These are phyloP conservation scores for Cutaneotrichosporon curvatum DNA, from an alignment of 1,284 basidiomycete species.

Conservation along the genomic window DNA sequence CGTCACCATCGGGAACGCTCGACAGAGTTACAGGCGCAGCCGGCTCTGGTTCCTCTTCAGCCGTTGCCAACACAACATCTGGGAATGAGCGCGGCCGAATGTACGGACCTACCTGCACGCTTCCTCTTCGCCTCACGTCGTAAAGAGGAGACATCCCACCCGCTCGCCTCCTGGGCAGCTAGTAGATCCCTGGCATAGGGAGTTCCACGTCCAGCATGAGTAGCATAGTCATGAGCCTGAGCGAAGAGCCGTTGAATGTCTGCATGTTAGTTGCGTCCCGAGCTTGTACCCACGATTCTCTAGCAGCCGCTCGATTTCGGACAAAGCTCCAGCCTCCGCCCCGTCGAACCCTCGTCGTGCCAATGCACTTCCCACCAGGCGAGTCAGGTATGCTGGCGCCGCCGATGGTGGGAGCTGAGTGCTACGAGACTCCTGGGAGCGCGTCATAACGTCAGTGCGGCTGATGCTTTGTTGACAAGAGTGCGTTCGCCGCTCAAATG, in stretches of 20 bases:
- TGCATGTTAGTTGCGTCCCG: conserved; percentile 8
- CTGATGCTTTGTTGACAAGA: neutral
- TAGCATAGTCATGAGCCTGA: conserved; percentile 26
- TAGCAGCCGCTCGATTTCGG: conserved; percentile 37
- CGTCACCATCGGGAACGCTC: conserved; percentile 5
- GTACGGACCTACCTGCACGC: conserved; percentile 19
- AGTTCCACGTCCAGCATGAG: conserved; percentile 19
- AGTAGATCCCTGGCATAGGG: conserved; percentile 28
- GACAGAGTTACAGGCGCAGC: conserved; percentile 5
- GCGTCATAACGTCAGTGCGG: neutral
- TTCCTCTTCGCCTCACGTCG: conserved; percentile 26
- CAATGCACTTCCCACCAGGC: conserved; percentile 25
- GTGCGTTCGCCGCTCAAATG: neutral
- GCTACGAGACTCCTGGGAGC: conserved; percentile 1
- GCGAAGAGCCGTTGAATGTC: conserved; percentile 36
- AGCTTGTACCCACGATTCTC: conserved; percentile 32
- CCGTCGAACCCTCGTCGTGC: conserved; percentile 32
- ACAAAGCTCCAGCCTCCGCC: conserved; percentile 38
- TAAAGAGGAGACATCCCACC: conserved; percentile 16
- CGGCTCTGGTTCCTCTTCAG: conserved; percentile 6
- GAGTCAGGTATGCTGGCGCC: conserved; percentile 25
- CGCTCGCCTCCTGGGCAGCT: conserved; percentile 24
- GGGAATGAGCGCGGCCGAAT: neutral
- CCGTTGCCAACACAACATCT: conserved; percentile 7
- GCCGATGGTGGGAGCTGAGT: conserved; percentile 18